A percentile compares a stretch with the other conserved stretches of the same genome.
phyloP scores from a whole-genome alignment of 2,329 filamentous ascomycete genomes.

The Stachybotrys chartarum region DNA sequence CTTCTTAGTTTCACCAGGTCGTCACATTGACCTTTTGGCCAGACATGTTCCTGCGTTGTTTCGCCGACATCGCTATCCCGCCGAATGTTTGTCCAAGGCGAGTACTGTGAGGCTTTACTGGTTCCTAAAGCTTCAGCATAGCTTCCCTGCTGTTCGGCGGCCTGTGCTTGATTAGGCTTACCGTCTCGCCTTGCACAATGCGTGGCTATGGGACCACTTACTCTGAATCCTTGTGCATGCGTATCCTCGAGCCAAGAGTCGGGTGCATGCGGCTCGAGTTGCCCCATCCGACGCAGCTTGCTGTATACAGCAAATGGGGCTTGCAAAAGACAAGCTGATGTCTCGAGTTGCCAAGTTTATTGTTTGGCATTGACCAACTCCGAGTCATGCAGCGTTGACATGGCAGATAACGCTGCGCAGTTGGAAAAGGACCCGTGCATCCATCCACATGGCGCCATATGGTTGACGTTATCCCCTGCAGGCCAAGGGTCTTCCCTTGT shows the following conservation, averaged over 20 bases:
- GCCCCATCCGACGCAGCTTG: neutral
- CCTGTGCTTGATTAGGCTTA: neutral
- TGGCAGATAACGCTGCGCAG: neutral
- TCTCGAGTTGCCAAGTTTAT: neutral
- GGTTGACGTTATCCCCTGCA: neutral
- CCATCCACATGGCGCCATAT: neutral
- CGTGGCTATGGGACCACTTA: neutral
- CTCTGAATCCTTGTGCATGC: neutral
- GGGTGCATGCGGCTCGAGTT: neutral
- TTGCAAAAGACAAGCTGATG: neutral
- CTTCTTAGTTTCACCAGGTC: neutral
- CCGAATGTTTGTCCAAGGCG: no score
- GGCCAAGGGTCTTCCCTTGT: neutral
- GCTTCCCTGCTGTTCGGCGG: no score
- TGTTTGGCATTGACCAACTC: neutral
- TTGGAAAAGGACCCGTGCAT: neutral
- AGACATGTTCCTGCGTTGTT: no score
- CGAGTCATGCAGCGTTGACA: neutral
- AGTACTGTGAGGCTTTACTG: no score
- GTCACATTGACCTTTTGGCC: no score
- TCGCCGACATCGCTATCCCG: no score
- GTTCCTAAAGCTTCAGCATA: no score
- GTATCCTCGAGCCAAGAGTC: neutral
- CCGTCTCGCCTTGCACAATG: neutral
- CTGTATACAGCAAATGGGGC: neutral